phyloP scores from a whole-genome alignment of 768 basidiomycete species.

The Leccinum fibrillosum region DNA sequence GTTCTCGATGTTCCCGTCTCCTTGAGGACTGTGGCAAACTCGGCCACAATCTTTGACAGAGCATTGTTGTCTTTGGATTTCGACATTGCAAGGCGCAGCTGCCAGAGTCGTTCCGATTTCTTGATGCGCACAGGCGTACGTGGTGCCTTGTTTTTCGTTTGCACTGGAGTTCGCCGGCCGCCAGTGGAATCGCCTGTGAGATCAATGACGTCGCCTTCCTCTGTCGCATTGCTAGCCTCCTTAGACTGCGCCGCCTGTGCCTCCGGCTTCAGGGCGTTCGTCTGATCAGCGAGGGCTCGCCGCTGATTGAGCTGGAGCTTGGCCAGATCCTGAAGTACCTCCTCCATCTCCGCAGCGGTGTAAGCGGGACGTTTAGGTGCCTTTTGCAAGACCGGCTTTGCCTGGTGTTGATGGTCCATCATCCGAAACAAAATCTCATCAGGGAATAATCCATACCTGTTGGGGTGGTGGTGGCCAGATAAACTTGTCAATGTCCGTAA shows the following conservation, averaged over 20 bases:
- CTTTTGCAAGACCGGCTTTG: constrained; percentile 28
- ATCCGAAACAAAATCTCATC: not conserved
- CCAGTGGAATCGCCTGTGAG: constrained; percentile 39
- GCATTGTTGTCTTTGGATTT: constrained; percentile 51
- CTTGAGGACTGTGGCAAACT: constrained; percentile 58
- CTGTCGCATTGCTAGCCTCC: constrained; percentile 21
- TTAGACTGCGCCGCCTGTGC: constrained; percentile 34
- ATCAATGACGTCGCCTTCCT: constrained; percentile 39
- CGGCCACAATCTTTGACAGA: constrained; percentile 52
- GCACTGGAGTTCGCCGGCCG: constrained; percentile 28
- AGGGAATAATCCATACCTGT: constrained; percentile 23
- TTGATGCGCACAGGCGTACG: constrained; percentile 32
- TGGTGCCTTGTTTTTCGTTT: constrained; percentile 20
- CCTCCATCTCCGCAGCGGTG: constrained; percentile 47
- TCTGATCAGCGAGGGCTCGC: constrained; percentile 49
- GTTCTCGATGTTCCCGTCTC: constrained; percentile 63
- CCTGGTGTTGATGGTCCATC: constrained; percentile 14
- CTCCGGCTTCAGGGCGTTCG: constrained; percentile 35
- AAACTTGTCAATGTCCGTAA: constrained; percentile 54
- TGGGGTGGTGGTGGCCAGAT: constrained; percentile 66
- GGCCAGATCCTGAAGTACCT: constrained; percentile 55
- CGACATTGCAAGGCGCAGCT: constrained; percentile 41
- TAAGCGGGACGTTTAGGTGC: constrained; percentile 18
- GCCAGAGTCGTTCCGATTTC: constrained; percentile 48
- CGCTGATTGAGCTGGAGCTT: constrained; percentile 56